Conservation (phyloP, 768 basidiomycete genomes). For the Naganishia randhawae region DNA sequence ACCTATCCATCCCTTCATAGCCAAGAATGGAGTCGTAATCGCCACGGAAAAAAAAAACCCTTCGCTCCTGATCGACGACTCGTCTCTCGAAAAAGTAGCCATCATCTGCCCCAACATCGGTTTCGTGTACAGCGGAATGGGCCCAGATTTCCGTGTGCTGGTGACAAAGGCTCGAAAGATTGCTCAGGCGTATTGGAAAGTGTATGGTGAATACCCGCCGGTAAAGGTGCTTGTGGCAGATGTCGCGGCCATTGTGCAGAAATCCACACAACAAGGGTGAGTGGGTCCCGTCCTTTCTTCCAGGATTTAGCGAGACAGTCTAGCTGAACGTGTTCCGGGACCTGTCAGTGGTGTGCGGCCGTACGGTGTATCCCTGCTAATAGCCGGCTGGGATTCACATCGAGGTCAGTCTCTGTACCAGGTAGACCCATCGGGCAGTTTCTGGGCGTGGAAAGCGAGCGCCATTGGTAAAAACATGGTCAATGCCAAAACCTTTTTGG, state of each 20-base stretch:
- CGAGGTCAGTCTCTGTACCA: slow-evolving; percentile 98
- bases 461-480: slow-evolving; percentile 99
- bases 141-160: slow-evolving; percentile 93
- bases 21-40: slow-evolving; percentile 98
- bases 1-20: slow-evolving; percentile 52
- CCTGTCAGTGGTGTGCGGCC: slow-evolving; percentile 85
- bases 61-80: slow-evolving; percentile 95
- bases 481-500: slow-evolving; percentile 98
- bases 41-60: slow-evolving; percentile 99
- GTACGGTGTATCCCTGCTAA: slow-evolving; percentile 94
- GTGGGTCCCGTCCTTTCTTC: slow-evolving; percentile 40
- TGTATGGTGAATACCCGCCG: slow-evolving; percentile 96
- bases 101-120: slow-evolving; percentile 98
- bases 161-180: slow-evolving; percentile 93
- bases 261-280: slow-evolving; percentile 97
- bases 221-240: slow-evolving; percentile 95
- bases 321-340: background rate
- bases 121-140: slow-evolving; percentile 99
- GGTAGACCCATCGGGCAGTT: slow-evolving; percentile 97
- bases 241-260: slow-evolving; percentile 96
- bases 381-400: slow-evolving; percentile 91
- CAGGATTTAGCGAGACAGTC: background rate
- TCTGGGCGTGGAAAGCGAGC: slow-evolving; percentile 99
- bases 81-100: slow-evolving; percentile 95
- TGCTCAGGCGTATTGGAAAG: slow-evolving; percentile 99